Conservation (phyloP, 495 filamentous ascomycete species). For the Pyrenopolyporus hunteri region DNA sequence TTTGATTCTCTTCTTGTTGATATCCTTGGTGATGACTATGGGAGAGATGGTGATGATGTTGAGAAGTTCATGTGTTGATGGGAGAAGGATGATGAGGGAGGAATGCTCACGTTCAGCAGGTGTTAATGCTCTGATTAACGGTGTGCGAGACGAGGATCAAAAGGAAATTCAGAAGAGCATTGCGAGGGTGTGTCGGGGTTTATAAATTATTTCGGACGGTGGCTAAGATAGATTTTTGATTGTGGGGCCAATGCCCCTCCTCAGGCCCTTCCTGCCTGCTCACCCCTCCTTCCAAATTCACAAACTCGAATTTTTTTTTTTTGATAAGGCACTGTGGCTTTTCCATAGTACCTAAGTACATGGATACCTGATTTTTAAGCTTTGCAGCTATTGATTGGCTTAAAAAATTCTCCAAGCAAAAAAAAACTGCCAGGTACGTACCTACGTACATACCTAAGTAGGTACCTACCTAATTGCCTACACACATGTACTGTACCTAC, state of each 20-base stretch:
- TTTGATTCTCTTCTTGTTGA: not conserved
- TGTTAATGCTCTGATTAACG: slow-evolving; percentile 43
- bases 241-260: slow-evolving; percentile 43
- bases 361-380: not conserved
- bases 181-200: slow-evolving; percentile 35
- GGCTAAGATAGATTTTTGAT: slow-evolving; percentile 38
- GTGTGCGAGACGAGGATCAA: slow-evolving; percentile 41
- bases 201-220: slow-evolving; percentile 39
- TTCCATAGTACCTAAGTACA: slow-evolving; percentile 4
- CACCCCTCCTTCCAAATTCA: slow-evolving; percentile 44
- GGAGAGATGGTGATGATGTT: not conserved
- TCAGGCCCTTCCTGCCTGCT: slow-evolving; percentile 30
- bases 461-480: not conserved
- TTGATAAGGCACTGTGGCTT: slow-evolving; percentile 22
- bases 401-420: slow-evolving; percentile 21
- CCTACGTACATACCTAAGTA: not conserved
- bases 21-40: not conserved
- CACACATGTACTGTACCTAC: too few species aligned
- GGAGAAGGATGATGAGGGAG: not conserved
- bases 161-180: slow-evolving; percentile 38
- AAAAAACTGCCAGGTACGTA: slow-evolving; percentile 4
- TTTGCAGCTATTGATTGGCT: slow-evolving; percentile 18
- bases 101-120: slow-evolving; percentile 35
- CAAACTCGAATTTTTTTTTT: slow-evolving; percentile 35
- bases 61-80: slow-evolving; percentile 2